phyloP scores from a whole-genome alignment of 2,329 filamentous ascomycete genomes.

The Aspergillus arachidicola region DNA sequence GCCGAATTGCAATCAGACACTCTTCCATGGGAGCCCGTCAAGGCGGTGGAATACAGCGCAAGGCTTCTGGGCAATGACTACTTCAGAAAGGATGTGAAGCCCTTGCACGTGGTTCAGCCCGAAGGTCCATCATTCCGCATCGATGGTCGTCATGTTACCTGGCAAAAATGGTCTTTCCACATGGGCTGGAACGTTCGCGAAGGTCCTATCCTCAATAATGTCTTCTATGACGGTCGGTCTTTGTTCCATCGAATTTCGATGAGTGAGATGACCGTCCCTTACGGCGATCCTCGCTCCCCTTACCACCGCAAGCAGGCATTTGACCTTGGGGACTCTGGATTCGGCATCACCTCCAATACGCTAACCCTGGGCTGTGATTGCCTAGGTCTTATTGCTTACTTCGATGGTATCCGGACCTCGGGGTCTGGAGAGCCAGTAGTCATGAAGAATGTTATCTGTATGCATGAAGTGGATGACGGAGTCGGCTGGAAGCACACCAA shows the following conservation, averaged over 20 bases:
- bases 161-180: constrained; percentile 69
- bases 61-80: too few species aligned
- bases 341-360: constrained; percentile 66
- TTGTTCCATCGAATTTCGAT: constrained; percentile 67
- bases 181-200: constrained; percentile 71
- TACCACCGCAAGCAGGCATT: constrained; percentile 70
- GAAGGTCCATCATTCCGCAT: constrained; percentile 67
- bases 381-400: constrained; percentile 65
- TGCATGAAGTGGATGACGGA: constrained; percentile 71
- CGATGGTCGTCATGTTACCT: constrained; percentile 53
- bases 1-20: too few species aligned
- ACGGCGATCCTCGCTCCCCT: constrained; percentile 59
- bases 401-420: constrained; percentile 55
- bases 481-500: constrained; percentile 74
- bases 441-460: constrained; percentile 58
- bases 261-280: constrained; percentile 61
- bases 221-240: constrained; percentile 64
- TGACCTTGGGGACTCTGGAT: constrained; percentile 68
- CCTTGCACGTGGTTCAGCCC: constrained; percentile 69
- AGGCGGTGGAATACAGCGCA: too few species aligned
- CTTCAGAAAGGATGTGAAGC: constrained; percentile 55
- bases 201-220: constrained; percentile 67
- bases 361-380: constrained; percentile 70
- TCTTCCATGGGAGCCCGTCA: too few species aligned
- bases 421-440: constrained; percentile 44